Evolutionary conservation across 176 grass and related monocot genomes (phyloP), one percentile per base, ranked within the genome.

Genomic region (Zoysia pacifica): DNA sequence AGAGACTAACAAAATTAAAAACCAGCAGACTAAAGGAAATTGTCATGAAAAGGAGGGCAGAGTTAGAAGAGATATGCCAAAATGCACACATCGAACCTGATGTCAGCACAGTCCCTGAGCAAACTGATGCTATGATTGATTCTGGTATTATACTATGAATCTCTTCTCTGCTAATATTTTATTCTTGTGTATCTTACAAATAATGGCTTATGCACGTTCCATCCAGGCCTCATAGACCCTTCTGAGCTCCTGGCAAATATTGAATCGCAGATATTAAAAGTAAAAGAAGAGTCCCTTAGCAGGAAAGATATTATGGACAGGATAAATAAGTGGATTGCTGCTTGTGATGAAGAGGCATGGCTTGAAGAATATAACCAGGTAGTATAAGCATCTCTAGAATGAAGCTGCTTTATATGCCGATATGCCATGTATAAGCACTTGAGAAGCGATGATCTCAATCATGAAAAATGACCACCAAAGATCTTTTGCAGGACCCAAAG

Each of bases 331-430:
- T 99, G 93, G 93, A 87, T 93, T 75, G 84, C 88, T 64, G 93
- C 97, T 64, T 99, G 90, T 78, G 93, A 93, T 80, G 93, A 96
- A 88, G 97, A 96, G 78, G 81, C 67, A 54, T 99, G 97, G 93
- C 93, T 99, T 82, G 86, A 99, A 84, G 92, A 99, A 85, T 99
- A 99, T 82, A 99, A 93, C 82, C 88, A 96, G 83, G 97, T 99
- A 88, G 39, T 51, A 59, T 37, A 81, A 75, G 70, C 38, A 47
- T 37, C 70, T 47, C 71, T 61, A 13, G 13, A 61, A 43, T 79
- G 13, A 38, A 82, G 60, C 51, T 41, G 72, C 71, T 43, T 71
- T 58, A 60, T 42, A 81, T 59, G 56, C 5, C 15, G 5, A 28
- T 28, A 28, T 28, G 28, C 28, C 28, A 28, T 28, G 28, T 28